phyloP scores from a whole-genome alignment of 495 filamentous ascomycete species.

The Umbilicaria muhlenbergii region DNA sequence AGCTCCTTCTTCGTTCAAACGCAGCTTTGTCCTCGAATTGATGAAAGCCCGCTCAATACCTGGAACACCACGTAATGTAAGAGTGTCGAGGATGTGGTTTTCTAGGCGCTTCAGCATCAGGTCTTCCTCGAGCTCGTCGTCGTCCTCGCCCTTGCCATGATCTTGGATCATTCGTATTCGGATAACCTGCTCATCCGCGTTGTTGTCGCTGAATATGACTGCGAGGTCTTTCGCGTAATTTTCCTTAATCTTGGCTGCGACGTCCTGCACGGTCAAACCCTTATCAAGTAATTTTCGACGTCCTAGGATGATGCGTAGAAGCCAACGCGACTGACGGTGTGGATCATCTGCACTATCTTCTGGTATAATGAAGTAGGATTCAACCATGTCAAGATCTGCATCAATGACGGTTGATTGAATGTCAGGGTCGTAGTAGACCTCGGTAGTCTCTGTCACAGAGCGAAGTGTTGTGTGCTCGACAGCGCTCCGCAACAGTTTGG shows the following conservation, averaged over 20 bases:
- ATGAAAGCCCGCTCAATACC: constrained; percentile 87
- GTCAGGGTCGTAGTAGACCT: constrained; percentile 96
- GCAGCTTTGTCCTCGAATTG: constrained; percentile 56
- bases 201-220: constrained; percentile 95
- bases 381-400: constrained; percentile 83
- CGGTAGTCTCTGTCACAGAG: constrained; percentile 75
- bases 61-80: constrained; percentile 77
- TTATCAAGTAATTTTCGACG: constrained; percentile 92
- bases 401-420: constrained; percentile 71
- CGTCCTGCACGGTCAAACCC: constrained; percentile 77
- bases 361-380: constrained; percentile 92
- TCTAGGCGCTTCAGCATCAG: constrained; percentile 81
- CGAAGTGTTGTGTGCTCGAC: constrained; percentile 94
- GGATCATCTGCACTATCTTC: constrained; percentile 60
- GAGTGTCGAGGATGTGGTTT: constrained; percentile 73
- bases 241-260: constrained; percentile 76
- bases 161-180: constrained; percentile 71
- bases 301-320: constrained; percentile 86
- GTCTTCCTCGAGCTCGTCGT: constrained; percentile 73
- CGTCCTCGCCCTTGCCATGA: constrained; percentile 58
- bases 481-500: constrained; percentile 70
- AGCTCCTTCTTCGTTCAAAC: constrained; percentile 46
- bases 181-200: constrained; percentile 88
- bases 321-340: constrained; percentile 76
- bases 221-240: constrained; percentile 77